These are phyloP conservation scores for Oropetium thomaeum DNA, from an alignment of 176 grass and related monocot species.

Conservation along the genomic window DNA sequence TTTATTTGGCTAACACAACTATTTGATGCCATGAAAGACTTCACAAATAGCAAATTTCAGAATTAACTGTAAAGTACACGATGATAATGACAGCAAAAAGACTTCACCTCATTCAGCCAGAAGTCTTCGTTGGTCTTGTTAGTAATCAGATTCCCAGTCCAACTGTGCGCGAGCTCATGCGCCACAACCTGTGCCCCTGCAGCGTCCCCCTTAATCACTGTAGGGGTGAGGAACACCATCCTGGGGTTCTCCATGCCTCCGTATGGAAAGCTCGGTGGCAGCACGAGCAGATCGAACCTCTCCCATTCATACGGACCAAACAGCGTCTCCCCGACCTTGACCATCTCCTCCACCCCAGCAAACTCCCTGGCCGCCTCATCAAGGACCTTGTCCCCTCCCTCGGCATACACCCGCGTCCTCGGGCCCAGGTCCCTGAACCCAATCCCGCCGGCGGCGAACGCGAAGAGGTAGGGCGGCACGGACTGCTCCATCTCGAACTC, in stretches of 20 bases:
- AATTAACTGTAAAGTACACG: not conserved
- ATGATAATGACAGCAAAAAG: not conserved
- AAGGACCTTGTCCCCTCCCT: constrained; percentile 56
- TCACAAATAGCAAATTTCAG: not conserved
- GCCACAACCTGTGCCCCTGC: constrained; percentile 83
- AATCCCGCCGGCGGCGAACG: constrained; percentile 75
- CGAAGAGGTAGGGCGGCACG: constrained; percentile 93
- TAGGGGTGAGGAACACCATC: constrained; percentile 93
- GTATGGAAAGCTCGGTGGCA: constrained; percentile 87
- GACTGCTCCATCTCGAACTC: constrained; percentile 88
- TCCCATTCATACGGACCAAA: constrained; percentile 96
- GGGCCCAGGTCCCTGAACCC: constrained; percentile 72
- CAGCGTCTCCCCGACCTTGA: constrained; percentile 69
- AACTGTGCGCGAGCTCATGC: constrained; percentile 92
- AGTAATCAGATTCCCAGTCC: constrained; percentile 90
- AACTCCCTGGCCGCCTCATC: constrained; percentile 89
- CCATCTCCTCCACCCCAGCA: constrained; percentile 85
- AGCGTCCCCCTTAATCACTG: constrained; percentile 69
- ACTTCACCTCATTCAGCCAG: constrained; percentile 95
- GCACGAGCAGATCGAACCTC: constrained; percentile 83
- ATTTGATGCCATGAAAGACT: not conserved
- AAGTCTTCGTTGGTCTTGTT: constrained; percentile 98
- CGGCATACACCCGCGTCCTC: constrained; percentile 72
- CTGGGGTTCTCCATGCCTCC: constrained; percentile 94
- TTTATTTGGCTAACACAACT: not conserved